A percentile compares a stretch with the other conserved stretches of the same genome.
phyloP scores from a whole-genome alignment of 2,329 filamentous ascomycete species.

The Diaporthe aspalathi region DNA sequence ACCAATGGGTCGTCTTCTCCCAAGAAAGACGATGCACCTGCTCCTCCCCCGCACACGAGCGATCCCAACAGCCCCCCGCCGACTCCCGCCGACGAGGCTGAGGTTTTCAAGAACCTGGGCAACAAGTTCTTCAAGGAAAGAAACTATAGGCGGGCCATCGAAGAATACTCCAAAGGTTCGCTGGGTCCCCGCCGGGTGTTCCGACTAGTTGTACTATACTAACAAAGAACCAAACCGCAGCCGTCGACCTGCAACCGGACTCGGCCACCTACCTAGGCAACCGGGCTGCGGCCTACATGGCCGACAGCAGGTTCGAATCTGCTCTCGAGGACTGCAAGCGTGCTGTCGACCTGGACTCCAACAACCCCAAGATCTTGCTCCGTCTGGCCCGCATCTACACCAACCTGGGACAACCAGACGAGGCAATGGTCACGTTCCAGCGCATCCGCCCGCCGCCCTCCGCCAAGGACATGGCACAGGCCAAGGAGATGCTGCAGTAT shows the following conservation, averaged over 20 bases:
- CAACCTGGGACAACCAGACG: conserved; percentile 84
- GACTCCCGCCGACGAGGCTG: conserved; percentile 77
- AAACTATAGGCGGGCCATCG: conserved; percentile 87
- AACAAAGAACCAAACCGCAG: conserved; percentile 58
- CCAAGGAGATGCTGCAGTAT: conserved; percentile 86
- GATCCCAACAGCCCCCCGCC: conserved; percentile 69
- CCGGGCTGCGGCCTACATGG: conserved; percentile 93
- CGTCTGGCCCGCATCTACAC: conserved; percentile 92
- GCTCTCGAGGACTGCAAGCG: conserved; percentile 89
- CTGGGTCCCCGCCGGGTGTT: conserved; percentile 36
- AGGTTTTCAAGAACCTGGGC: conserved; percentile 89
- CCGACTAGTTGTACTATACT: conserved; percentile 19
- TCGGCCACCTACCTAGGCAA: conserved; percentile 94
- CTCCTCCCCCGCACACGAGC: conserved; percentile 78
- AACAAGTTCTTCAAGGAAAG: conserved; percentile 98
- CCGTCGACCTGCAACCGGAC: conserved; percentile 86
- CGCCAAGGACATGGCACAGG: conserved; percentile 85
- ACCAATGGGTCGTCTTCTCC: conserved; percentile 58
- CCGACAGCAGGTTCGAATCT: conserved; percentile 79
- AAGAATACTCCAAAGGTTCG: conserved; percentile 92
- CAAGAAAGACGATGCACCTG: conserved; percentile 65
- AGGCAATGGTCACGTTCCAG: conserved; percentile 84
- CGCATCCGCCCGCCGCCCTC: conserved; percentile 84
- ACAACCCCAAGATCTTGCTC: conserved; percentile 88
- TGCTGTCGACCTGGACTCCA: conserved; percentile 84